Evolutionary conservation across 176 grass and related monocot genomes (phyloP), one percentile per base, ranked within the genome.

Genomic region (Paspalum notatum): DNA sequence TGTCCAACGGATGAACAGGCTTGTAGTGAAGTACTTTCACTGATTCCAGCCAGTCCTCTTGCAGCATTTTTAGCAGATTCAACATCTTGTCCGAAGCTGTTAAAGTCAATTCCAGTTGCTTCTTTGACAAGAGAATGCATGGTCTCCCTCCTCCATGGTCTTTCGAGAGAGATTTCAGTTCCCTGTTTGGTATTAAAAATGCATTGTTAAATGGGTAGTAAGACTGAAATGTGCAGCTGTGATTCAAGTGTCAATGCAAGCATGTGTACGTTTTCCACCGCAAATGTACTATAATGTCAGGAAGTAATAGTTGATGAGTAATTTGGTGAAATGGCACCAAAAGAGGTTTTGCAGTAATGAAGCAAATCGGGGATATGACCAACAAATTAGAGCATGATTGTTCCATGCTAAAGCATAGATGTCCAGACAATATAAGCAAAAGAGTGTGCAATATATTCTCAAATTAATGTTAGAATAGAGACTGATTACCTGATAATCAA

Each of bases 121-220:
- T 99, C 86, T 88, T 93, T 89, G 26, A 99, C 96, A 86, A 99
- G 96, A 80, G 88, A 88, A 90, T 99, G 96, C 96, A 99, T 95
- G 68, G 92, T 95, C 70, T 90, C 90, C 80, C 92, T 95, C 72
- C 90, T 93, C 96, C 96, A 99, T 88, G 96, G 96, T 61, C 84
- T 89, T 88, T 83, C 82, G 10, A 99, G 78, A 65, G 90, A 99
- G 79, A 99, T 99, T 75, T 91, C 85, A 87, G 86, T 91, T 84
- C 96, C 96, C 96, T 99, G 72, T 21, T 53, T 67, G 52, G 71
- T 64, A 81, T 73, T 69, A 88, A 85, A 90, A 85, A 51, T 12
- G 41, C 7, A 32, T 0, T 71, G 43, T 58, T 53, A 66, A 68
- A 27, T 69, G 49, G 59, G 43, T 55, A 82, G 37, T 53, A 18